These are phyloP conservation scores for Cinnamomum chago DNA, from an alignment of 164 flowering plant genomes.

Conservation along the genomic window DNA sequence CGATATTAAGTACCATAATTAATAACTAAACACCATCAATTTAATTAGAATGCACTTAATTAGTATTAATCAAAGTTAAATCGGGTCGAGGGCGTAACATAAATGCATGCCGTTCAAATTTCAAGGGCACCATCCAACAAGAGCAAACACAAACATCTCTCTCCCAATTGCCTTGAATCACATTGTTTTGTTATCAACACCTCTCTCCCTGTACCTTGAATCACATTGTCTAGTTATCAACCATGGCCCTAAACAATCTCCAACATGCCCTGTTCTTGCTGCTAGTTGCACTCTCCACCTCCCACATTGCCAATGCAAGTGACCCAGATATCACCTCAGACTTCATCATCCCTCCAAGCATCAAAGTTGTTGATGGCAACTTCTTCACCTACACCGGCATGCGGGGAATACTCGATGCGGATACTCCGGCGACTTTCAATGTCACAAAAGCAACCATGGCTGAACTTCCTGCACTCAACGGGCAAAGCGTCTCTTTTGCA, in stretches of 20 bases:
- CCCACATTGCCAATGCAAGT: background rate
- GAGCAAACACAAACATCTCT: background rate
- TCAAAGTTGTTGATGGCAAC: background rate
- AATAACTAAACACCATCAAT: too few relatives aligned
- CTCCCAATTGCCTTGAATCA: background rate
- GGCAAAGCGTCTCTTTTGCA: conserved; percentile 3
- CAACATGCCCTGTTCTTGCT: background rate
- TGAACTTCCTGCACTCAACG: background rate
- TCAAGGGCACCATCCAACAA: background rate
- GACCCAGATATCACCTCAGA: background rate
- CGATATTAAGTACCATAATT: too few relatives aligned
- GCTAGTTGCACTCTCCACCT: background rate
- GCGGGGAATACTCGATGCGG: background rate
- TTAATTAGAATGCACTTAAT: too few relatives aligned
- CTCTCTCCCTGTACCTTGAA: background rate
- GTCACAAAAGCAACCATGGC: conserved; percentile 1
- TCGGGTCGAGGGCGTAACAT: too few relatives aligned
- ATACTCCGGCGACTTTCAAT: background rate
- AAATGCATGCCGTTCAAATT: background rate
- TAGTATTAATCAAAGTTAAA: too few relatives aligned
- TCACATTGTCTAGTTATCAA: background rate
- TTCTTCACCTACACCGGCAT: conserved; percentile 4
- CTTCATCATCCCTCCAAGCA: background rate
- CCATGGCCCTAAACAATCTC: background rate
- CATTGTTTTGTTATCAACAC: too few relatives aligned